phyloP scores from a whole-genome alignment of 2,329 filamentous ascomycete genomes.

The Mycocentrospora acerina region DNA sequence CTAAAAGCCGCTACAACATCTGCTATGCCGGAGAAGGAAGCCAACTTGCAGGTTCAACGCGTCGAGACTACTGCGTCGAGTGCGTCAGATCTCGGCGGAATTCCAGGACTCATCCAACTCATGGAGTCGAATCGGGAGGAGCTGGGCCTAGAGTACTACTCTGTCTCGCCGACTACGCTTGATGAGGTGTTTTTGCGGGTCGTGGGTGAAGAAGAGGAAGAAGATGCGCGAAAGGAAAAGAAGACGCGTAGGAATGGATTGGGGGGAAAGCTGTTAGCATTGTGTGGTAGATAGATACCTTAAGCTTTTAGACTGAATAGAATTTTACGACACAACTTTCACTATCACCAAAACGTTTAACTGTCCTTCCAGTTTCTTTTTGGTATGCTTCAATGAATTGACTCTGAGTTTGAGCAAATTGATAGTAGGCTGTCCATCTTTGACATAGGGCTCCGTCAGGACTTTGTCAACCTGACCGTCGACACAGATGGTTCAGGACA shows the following conservation, averaged over 20 bases:
- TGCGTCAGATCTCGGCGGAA: conserved; percentile 44
- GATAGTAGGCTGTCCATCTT: too few species aligned
- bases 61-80: conserved; percentile 16
- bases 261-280: not conserved
- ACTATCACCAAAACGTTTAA: too few species aligned
- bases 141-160: conserved; percentile 81
- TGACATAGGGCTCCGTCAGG: too few species aligned
- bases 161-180: conserved; percentile 80
- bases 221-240: conserved; percentile 15
- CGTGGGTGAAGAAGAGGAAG: conserved; percentile 71
- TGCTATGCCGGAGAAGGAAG: not conserved
- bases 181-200: conserved; percentile 90
- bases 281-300: too few species aligned
- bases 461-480: too few species aligned
- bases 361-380: too few species aligned
- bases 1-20: conserved; percentile 53
- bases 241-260: conserved; percentile 3
- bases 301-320: too few species aligned
- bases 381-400: too few species aligned
- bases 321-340: too few species aligned
- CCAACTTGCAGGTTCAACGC: conserved; percentile 20
- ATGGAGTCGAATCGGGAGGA: conserved; percentile 70
- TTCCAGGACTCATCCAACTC: conserved; percentile 69
- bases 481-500: too few species aligned
- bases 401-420: too few species aligned